Base-by-base conservation (phyloP, 768 basidiomycete genomes). In the Kwoniella newhampshirensis region DNA sequence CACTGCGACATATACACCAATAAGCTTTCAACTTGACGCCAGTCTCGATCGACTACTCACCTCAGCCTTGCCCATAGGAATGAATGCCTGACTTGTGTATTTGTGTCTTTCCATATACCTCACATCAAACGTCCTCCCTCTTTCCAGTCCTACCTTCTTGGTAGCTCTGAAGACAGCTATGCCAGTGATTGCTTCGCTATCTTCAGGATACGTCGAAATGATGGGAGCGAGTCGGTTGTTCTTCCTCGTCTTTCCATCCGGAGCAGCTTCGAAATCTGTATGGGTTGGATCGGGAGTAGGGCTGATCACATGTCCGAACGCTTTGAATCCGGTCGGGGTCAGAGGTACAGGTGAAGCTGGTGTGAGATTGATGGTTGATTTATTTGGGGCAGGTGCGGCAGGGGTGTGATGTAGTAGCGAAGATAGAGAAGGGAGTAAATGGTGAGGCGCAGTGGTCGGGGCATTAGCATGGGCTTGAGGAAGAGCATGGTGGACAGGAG, bases 231-330 rank as follows among this genome's bases (percentile, higher is more conserved):
- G 82, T 68, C 91, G 88, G 79, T 92, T 88, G 77, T 87, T 94
- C 77, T 98, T 98, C 63, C 77, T 81, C 0, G 92, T 91, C 12
- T 88, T 87, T 52, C 87, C 90, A 57, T 82, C 85, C 74, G 94
- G 93, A 23, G 89, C 89, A 17, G 82, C 78, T 3, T 90, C 91
- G 46, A 91, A 81, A 65, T 82, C 83, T 42, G 83, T 82, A 17
- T 81, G 82, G 42, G 81, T 70, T 41, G 81, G 79, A 68, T 88
- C 84, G 2, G 80, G 78, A 71, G 89, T 92, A 1, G 87, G 88
- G 77, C 93, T 88, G 49, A 98, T 82, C 52, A 98, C 89, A 62
- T 90, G 81, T 1, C 96, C 96, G 75, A 86, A 99, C 0, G 87
- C 82, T 9, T 84, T 83, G 73, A 94, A 98, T 4, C 84, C 87